Percentiles rank a stretch among this genome's conserved stretches.
These are phyloP conservation scores for Boletus huronensis DNA, from an alignment of 768 basidiomycete species.

Conservation along the genomic window DNA sequence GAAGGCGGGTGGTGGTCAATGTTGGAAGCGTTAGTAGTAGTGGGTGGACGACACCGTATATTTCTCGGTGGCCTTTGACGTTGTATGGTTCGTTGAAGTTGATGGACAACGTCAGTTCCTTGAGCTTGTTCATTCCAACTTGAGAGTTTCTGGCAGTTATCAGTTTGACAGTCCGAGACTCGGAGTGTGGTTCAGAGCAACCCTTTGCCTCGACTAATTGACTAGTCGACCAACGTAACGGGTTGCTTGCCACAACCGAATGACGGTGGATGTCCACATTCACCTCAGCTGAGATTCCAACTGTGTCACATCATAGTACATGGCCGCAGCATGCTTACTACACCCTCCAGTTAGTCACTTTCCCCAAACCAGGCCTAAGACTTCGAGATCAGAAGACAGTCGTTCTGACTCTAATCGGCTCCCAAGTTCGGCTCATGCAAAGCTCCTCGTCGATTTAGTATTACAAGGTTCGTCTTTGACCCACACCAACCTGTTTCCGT, in stretches of 20 bases:
- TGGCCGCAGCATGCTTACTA: too few relatives aligned
- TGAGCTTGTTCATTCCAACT: conserved; percentile 7
- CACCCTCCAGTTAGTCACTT: too few relatives aligned
- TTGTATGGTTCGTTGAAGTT: conserved; percentile 17
- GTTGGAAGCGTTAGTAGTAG: neutral
- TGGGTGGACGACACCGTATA: conserved; percentile 15
- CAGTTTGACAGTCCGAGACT: neutral
- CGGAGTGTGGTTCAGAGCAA: neutral
- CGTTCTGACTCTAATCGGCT: too few relatives aligned
- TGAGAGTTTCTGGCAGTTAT: neutral
- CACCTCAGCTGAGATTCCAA: too few relatives aligned
- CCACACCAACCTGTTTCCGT: neutral
- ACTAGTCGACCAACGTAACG: neutral
- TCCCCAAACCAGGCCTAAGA: too few relatives aligned
- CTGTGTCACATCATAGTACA: too few relatives aligned
- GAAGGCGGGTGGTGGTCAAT: neutral
- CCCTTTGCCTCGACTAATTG: neutral
- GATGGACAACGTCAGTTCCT: conserved; percentile 13
- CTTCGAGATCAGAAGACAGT: too few relatives aligned
- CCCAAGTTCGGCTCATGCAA: neutral
- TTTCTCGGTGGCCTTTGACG: conserved; percentile 3
- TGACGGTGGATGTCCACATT: neutral
- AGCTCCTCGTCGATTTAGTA: neutral
- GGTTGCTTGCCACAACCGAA: neutral
- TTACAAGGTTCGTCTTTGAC: neutral